Evolutionary conservation across 1,284 basidiomycete genomes (phyloP), one percentile per base, ranked within the genome.

Genomic region (Cutaneotrichosporon mucoides): DNA sequence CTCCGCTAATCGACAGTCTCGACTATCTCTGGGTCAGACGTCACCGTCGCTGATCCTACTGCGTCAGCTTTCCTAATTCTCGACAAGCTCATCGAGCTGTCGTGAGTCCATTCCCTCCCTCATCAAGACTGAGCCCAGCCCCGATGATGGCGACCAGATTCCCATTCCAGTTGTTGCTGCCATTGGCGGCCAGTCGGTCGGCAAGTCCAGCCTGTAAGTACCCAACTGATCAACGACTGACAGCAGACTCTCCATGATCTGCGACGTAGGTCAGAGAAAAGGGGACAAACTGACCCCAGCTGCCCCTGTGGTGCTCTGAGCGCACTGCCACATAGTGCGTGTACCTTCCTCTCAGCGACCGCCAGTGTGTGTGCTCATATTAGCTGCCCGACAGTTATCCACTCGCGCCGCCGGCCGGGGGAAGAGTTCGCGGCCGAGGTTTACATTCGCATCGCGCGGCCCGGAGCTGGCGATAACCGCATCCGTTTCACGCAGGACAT

Each of bases 151-250:
- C 41, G 47, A 50, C 41, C 36, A 45, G 8, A 38, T 51, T 11
- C 46, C 46, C 1, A 24, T 56, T 9, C 59, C 59, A 1, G 49
- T 63, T 34, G 61, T 70, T 11, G 66, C 65, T 41, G 61, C 55
- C 1, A 38, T 66, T 5, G 70, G 70, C 5, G 64, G 44, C 4
- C 69, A 72, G 56, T 66, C 59, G 16, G 60, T 62, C 0, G 70
- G 69, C 35, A 72, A 72, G 55, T 66, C 63, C 12, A 68, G 64
- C 49, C 59, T 66, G 68, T 72, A 34, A 62, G 68, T 51, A 12
- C 10, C 6, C 5, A 11, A 24, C 12, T 41, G 12, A 5, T 15
- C 37, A 48, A 15, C 34, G 13, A 45, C 56, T 60, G 41, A 48
- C 53, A 16, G 11, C 44, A 64, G 66, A 0, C 53, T 65, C 12